Evolutionary conservation across 345 rosid species (phyloP).

Genomic region (Linum trigynum): DNA sequence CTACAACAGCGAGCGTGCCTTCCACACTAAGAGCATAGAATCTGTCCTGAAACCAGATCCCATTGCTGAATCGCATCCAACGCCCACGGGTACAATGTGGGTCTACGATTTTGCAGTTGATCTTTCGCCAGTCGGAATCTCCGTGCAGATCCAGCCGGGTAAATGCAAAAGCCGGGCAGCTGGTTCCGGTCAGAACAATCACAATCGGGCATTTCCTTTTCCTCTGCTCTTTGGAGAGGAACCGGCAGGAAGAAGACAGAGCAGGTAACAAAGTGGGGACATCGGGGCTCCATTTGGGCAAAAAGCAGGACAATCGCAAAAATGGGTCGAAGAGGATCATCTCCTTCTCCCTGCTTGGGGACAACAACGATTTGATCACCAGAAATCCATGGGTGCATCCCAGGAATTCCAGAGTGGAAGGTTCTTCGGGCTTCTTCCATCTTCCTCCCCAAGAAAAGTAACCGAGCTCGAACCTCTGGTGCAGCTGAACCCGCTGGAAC

Average conservation of each 20-base stretch:
- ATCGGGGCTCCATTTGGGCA: slow-evolving; percentile 15
- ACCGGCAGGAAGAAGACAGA: neutral
- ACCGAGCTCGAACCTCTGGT: neutral
- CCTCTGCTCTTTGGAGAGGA: too few relatives aligned
- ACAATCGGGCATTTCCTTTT: neutral
- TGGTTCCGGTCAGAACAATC: slow-evolving; percentile 22
- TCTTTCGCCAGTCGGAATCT: slow-evolving; percentile 14
- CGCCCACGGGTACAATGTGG: slow-evolving; percentile 5
- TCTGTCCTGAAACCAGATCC: slow-evolving; percentile 19
- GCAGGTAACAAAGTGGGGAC: slow-evolving; percentile 12
- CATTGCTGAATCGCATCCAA: slow-evolving; percentile 20
- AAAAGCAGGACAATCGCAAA: neutral
- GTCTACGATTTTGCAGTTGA: slow-evolving; percentile 15
- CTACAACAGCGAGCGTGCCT: slow-evolving; percentile 20
- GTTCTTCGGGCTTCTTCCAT: neutral
- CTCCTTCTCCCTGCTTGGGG: neutral
- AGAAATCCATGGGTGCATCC: slow-evolving; percentile 11
- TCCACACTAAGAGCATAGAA: slow-evolving; percentile 27
- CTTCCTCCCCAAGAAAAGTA: slow-evolving; percentile 2
- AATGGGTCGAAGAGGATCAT: neutral
- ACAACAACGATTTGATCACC: neutral
- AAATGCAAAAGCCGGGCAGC: slow-evolving; percentile 18
- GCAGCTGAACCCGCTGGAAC: neutral
- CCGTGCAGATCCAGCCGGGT: neutral
- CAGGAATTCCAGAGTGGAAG: neutral